These are phyloP conservation scores for Raffaelea arxii DNA, from an alignment of 2,329 filamentous ascomycete species.

Conservation along the genomic window DNA sequence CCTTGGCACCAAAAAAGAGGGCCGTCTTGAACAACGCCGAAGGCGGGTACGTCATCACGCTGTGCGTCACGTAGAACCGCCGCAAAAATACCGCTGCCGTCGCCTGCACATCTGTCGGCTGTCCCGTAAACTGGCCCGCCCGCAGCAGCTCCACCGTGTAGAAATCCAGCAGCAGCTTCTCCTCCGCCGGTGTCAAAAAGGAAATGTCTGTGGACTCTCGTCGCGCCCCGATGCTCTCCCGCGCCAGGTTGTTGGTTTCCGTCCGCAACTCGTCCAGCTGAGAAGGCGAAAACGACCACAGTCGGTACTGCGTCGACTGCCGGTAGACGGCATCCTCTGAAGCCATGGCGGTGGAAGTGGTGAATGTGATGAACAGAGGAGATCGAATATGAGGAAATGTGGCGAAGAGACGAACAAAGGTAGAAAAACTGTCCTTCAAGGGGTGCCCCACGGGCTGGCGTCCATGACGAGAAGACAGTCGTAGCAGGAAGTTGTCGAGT, in stretches of 20 bases:
- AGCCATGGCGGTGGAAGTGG: slow-evolving; percentile 37
- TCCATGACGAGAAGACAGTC: background rate
- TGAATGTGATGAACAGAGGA: slow-evolving; percentile 8
- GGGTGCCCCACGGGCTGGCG: slow-evolving; percentile 2
- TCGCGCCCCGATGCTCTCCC: slow-evolving; percentile 46
- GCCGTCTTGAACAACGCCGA: slow-evolving; percentile 82
- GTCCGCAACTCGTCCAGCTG: slow-evolving; percentile 62
- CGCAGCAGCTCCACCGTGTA: slow-evolving; percentile 55
- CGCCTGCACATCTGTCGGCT: slow-evolving; percentile 45
- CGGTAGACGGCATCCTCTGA: slow-evolving; percentile 89
- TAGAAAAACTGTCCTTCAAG: too few species aligned
- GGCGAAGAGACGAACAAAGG: background rate
- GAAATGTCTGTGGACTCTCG: slow-evolving; percentile 27
- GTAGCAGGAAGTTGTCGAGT: background rate
- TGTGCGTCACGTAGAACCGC: slow-evolving; percentile 93
- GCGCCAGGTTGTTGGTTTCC: slow-evolving; percentile 70
- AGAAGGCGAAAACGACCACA: slow-evolving; percentile 82
- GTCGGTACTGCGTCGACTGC: slow-evolving; percentile 76
- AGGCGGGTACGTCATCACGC: slow-evolving; percentile 91
- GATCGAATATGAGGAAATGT: background rate
- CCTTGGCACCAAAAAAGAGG: slow-evolving; percentile 88
- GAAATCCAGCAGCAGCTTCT: slow-evolving; percentile 69
- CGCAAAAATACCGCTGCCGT: slow-evolving; percentile 85
- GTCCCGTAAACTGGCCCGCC: slow-evolving; percentile 42
- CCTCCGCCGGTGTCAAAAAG: slow-evolving; percentile 75